Percentiles rank a stretch among this genome's conserved stretches.
phyloP scores from a whole-genome alignment of 257 asterid species.

The Nicotiana attenuata region DNA sequence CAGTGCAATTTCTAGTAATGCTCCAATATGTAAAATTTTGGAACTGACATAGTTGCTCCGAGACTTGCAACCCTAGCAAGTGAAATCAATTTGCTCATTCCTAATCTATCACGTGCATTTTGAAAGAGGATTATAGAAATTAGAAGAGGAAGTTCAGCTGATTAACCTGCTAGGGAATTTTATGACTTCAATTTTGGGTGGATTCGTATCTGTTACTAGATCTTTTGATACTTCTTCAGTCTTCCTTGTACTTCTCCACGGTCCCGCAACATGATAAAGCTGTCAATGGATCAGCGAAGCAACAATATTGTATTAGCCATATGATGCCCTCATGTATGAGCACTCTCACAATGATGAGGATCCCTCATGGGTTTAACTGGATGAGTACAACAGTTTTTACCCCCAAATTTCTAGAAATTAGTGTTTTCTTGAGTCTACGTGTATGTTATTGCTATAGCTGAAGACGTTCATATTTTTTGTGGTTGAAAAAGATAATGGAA shows the following conservation, averaged over 20 bases:
- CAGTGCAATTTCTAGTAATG: not conserved
- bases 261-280: not conserved
- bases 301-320: not conserved
- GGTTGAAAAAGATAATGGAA: not conserved
- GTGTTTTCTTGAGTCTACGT: not conserved
- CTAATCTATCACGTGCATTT: not conserved
- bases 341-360: not conserved
- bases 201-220: not conserved
- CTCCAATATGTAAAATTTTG: not conserved
- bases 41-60: not conserved
- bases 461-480: not conserved
- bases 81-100: slow-evolving; percentile 5
- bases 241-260: not conserved
- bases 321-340: slow-evolving; percentile 1
- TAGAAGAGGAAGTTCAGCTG: not conserved
- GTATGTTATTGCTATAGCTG: not conserved
- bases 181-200: not conserved
- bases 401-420: not conserved
- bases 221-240: not conserved
- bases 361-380: not conserved
- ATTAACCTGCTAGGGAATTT: slow-evolving; percentile 3
- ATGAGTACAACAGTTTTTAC: not conserved
- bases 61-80: not conserved
- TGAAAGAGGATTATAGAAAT: not conserved
- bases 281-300: not conserved